Evolutionary conservation across 495 filamentous ascomycete species (phyloP), one percentile per base, ranked within the genome.

Genomic region (Glarea lozoyensis): DNA sequence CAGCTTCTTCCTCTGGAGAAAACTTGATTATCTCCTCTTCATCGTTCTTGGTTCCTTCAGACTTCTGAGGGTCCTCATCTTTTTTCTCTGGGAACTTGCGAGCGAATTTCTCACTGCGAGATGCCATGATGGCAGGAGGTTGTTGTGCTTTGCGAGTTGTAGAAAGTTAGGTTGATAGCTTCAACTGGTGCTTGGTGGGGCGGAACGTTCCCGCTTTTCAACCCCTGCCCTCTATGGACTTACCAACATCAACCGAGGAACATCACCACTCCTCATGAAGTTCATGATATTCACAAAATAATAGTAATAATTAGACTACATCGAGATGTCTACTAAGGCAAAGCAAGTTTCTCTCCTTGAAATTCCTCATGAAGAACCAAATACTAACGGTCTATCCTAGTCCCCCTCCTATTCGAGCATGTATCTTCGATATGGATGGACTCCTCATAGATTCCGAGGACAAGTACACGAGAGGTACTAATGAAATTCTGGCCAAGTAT

Each of bases 361-460:
- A 33, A 13, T 12, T 10, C 1, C 4, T 36, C 11, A 16, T 21
- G 16, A n/a, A 22, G 10, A 21, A 35, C 7, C 15, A 10, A 15
- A 6, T 10, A 16, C 7, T 40, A 31, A 36, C 11, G 13, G 13
- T 21, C 10, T 10, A 2, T 15, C 9, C 24, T 41, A 58, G 55
- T 33, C 53, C 60, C 18, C 87, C 86, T 18, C 80, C 81, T 35
- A 75, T 97, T 43, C 77, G 87, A 43, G 92, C 92, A 45, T 95
- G 88, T 65, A 81, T 99, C 45, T 99, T 99, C 58, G 92, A 98
- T 70, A 94, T 98, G 88, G 92, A 98, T 59, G 92, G 92, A 32
- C 81, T 98, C 20, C 73, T 98, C 15, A 80, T 98, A 49, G 81
- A 97, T 63, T 86, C 86, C 12, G 92, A 99, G 59, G 93, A 99